Conservation (phyloP, 1,284 basidiomycete genomes). For the Heliocybe sulcata region DNA sequence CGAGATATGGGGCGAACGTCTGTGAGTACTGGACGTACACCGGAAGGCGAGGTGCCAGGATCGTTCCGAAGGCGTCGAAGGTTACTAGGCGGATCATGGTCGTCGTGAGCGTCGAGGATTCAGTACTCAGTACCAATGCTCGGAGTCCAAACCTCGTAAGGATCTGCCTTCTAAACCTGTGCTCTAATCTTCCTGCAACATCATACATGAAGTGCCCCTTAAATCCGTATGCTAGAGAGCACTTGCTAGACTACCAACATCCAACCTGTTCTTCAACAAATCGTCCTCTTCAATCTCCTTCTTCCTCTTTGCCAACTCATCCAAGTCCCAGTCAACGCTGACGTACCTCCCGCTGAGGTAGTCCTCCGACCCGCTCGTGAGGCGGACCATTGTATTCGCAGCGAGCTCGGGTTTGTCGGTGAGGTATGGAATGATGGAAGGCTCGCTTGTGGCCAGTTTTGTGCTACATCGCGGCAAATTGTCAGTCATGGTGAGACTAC, state of each 20-base stretch:
- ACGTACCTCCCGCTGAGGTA: conserved; percentile 8
- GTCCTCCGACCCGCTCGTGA: conserved; percentile 8
- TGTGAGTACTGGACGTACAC: conserved; percentile 65
- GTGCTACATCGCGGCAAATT: background rate
- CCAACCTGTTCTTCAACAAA: conserved; percentile 1
- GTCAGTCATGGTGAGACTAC: no score
- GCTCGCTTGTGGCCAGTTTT: background rate
- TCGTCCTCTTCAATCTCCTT: conserved; percentile 4
- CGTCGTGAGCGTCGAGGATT: background rate
- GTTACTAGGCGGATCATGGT: conserved; percentile 47
- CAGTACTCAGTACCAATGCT: background rate
- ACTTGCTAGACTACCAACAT: background rate
- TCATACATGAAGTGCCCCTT: no score
- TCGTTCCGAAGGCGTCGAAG: conserved; percentile 67
- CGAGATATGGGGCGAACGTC: conserved; percentile 57
- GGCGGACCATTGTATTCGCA: conserved; percentile 5
- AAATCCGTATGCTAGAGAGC: background rate
- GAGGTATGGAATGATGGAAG: background rate
- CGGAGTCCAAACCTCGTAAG: no score
- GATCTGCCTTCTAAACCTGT: no score
- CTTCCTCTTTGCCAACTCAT: conserved; percentile 6
- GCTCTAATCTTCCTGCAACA: no score
- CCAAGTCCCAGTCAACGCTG: conserved; percentile 8
- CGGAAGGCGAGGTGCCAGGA: conserved; percentile 56
- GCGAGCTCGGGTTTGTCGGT: conserved; percentile 5